phyloP scores from a whole-genome alignment of 805 yeast genomes.

The Pichia nanzhaoensis region DNA sequence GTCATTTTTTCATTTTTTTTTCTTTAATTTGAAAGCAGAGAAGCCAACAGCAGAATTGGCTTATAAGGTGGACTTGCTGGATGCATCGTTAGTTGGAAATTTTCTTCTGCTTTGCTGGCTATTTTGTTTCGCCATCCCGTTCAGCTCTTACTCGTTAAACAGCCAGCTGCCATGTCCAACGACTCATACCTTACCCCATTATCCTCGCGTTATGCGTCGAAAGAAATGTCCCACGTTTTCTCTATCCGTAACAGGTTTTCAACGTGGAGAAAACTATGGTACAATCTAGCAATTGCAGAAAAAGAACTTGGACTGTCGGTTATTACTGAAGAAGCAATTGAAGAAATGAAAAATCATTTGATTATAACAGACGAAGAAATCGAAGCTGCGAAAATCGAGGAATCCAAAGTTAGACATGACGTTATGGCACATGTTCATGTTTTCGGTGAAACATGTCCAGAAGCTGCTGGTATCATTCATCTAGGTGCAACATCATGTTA shows the following conservation, averaged over 20 bases:
- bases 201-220: constrained; percentile 95
- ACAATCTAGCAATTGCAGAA: constrained; percentile 92
- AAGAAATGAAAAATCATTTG: constrained; percentile 72
- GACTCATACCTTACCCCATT: constrained; percentile 90
- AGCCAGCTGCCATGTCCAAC: constrained; percentile 17
- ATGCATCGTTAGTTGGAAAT: no score
- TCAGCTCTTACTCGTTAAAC: not conserved
- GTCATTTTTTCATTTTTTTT: no score
- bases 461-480: constrained; percentile 96
- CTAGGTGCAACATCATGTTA: constrained; percentile 97
- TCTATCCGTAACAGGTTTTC: constrained; percentile 91
- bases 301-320: constrained; percentile 79
- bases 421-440: constrained; percentile 99
- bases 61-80: no score
- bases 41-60: no score
- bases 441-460: constrained; percentile 87
- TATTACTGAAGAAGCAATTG: constrained; percentile 86
- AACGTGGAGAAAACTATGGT: constrained; percentile 98
- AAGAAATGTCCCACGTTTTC: constrained; percentile 92
- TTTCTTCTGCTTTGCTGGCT: not conserved
- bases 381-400: constrained; percentile 81
- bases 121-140: not conserved
- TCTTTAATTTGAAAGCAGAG: no score
- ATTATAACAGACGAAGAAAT: constrained; percentile 90
- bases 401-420: constrained; percentile 97